Percentiles rank a stretch among this genome's conserved stretches.
Evolutionary conservation across 164 flowering plant genomes (phyloP).

Genomic region (Protea cynaroides): DNA sequence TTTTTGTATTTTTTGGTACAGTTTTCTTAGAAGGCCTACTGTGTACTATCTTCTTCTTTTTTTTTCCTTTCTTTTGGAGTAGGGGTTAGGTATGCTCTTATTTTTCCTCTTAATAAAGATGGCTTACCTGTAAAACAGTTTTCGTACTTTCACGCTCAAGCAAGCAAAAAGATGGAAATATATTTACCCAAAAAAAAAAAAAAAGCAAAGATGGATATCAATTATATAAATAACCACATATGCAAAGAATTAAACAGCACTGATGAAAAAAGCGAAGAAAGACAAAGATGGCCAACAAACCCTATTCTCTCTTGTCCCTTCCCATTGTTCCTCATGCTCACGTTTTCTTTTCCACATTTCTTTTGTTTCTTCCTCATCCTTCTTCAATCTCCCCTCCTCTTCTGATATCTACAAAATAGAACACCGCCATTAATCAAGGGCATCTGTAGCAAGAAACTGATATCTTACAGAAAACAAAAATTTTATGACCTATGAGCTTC

Average conservation of each 20-base stretch:
- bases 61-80: too few species aligned
- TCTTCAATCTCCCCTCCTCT: slow-evolving; percentile 94
- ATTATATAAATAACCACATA: neutral
- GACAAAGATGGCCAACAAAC: slow-evolving; percentile 33
- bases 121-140: too few species aligned
- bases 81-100: too few species aligned
- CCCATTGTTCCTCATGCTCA: slow-evolving; percentile 99
- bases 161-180: slow-evolving; percentile 4
- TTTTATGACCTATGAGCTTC: neutral
- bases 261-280: too few species aligned
- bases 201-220: slow-evolving; percentile 3
- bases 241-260: neutral
- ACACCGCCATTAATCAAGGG: slow-evolving; percentile 6
- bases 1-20: too few species aligned
- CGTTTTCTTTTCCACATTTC: slow-evolving; percentile 99
- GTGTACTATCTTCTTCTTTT: too few species aligned
- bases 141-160: neutral
- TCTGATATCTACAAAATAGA: slow-evolving; percentile 67
- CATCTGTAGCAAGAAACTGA: neutral
- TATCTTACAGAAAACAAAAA: neutral
- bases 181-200: too few species aligned
- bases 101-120: too few species aligned
- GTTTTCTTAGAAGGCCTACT: too few species aligned
- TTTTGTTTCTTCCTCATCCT: slow-evolving; percentile 93
- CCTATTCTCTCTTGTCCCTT: slow-evolving; percentile 93